Base-by-base conservation (phyloP, 129 eudicot species). In the Artemisia argyi region DNA sequence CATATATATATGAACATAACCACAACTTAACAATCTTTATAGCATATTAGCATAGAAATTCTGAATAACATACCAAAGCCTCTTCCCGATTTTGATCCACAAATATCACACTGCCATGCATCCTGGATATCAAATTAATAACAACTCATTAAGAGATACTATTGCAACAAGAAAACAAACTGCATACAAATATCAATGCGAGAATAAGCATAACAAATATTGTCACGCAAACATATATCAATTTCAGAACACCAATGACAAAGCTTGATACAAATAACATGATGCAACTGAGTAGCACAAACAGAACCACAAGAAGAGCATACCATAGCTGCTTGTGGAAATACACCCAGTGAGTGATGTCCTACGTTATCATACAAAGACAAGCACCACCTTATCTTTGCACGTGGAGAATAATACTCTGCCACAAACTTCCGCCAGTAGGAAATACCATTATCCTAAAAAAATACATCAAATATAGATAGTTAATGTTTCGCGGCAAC, bases 91-190 rank as follows among this genome's bases (percentile, higher is more conserved):
- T 88, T 88, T 51, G 97, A 86, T 62, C 99, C 97, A 86, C 99
- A 95, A 66, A 95, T 86, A 54, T 90, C 96, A 86, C 99, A 95
- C 73, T 95, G 97, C 99, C 99, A 95, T 42, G 96, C 96, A 83
- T 90, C 97, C 99, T 95, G 75, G 71, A 70, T 1, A 35, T 18
- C 18, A 70, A 56, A 53, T 55, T 65, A 58, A 17, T 15, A 55
- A 73, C 56, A 54, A 39, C 11, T 13, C 19, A 12, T 54, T 50
- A 69, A 51, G 8, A 55, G 18, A 70, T 70, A 6, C 55, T 30
- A 69, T 69, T 28, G 62, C 10, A 30, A 69, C 2, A 3, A 17
- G 47, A 3, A 52, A 30, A 68, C 26, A 68, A 28, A 15, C 30
- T 28, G 28, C 73, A n/a, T 26, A 68, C 18, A 3, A 68, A 13